A percentile compares a stretch with the other conserved stretches of the same genome.
Evolutionary conservation across 805 yeast species (phyloP).

Genomic region (Schizosaccharomyces lindneri): DNA sequence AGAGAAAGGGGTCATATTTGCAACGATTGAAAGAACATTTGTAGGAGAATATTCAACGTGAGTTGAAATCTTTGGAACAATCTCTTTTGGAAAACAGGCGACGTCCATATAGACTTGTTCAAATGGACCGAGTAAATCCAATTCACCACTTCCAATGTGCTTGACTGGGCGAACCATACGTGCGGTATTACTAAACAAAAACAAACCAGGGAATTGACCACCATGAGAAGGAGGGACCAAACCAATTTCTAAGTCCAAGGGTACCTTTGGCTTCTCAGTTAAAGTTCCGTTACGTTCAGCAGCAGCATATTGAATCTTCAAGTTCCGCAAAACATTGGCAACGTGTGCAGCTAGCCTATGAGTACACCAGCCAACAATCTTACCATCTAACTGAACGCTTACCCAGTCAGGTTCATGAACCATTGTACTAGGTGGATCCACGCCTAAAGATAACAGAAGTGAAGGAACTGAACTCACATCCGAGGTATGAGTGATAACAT

Average conservation of each 20-base stretch:
- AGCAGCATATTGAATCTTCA: conserved; percentile 59
- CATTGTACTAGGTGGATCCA: conserved; percentile 49
- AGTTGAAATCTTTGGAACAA: conserved; percentile 51
- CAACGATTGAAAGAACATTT: conserved; percentile 76
- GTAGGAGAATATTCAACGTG: conserved; percentile 94
- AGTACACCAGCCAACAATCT: conserved; percentile 78
- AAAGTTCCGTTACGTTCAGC: background rate
- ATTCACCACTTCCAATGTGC: conserved; percentile 60
- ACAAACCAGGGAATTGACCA: conserved; percentile 95
- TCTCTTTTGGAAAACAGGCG: conserved; percentile 85
- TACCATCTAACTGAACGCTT: conserved; percentile 86
- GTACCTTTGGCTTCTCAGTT: conserved; percentile 28
- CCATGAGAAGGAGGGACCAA: conserved; percentile 85
- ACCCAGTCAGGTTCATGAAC: conserved; percentile 73
- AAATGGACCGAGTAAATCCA: conserved; percentile 85
- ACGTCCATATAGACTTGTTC: conserved; percentile 93
- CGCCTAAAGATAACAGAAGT: conserved; percentile 48
- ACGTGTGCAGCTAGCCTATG: conserved; percentile 68
- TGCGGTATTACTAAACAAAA: conserved; percentile 70
- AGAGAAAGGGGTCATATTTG: conserved; percentile 91
- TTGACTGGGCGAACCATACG: conserved; percentile 92
- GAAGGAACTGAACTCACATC: conserved; percentile 52
- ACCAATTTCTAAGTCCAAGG: conserved; percentile 74
- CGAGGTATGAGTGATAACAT: conserved; percentile 48
- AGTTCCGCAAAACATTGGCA: conserved; percentile 70